These are phyloP conservation scores for Camelina laxa DNA, from an alignment of 345 rosid species.

Conservation along the genomic window DNA sequence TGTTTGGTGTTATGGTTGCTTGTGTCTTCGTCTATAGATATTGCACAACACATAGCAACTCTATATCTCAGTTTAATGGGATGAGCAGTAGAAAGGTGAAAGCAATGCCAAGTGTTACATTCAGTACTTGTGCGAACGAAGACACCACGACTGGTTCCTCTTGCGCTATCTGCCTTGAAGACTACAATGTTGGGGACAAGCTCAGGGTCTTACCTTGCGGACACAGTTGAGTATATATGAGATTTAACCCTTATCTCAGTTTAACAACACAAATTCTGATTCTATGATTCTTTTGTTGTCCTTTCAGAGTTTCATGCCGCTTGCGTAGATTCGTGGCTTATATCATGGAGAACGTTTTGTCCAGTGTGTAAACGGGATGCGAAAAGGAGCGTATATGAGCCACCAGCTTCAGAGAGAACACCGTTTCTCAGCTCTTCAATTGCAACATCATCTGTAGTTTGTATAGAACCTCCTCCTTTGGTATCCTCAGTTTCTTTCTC, in stretches of 20 bases:
- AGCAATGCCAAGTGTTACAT: constrained; percentile 87
- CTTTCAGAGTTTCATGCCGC: constrained; percentile 78
- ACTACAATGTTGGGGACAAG: constrained; percentile 83
- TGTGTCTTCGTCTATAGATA: constrained; percentile 75
- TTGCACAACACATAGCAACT: constrained; percentile 51
- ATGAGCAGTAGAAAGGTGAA: constrained; percentile 79
- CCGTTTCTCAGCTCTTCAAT: constrained; percentile 57
- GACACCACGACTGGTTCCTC: constrained; percentile 73
- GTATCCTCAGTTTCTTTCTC: constrained; percentile 51
- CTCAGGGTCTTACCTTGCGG: constrained; percentile 83
- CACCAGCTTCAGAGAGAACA: constrained; percentile 83
- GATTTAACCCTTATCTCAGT: not conserved
- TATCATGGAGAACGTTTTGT: constrained; percentile 86
- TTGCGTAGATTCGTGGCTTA: constrained; percentile 92
- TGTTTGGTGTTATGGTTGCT: constrained; percentile 69
- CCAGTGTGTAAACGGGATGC: constrained; percentile 91
- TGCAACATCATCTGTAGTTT: constrained; percentile 50
- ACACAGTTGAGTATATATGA: constrained; percentile 59
- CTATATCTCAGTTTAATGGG: constrained; percentile 68
- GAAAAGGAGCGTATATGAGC: constrained; percentile 61
- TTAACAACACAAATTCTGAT: not conserved
- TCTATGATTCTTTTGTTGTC: constrained; percentile 9
- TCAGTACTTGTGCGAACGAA: constrained; percentile 60
- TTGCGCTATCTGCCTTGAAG: constrained; percentile 92
- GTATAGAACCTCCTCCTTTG: constrained; percentile 51